phyloP scores from a whole-genome alignment of 352 stramenopile genomes.

The Blastocystis sp. region DNA sequence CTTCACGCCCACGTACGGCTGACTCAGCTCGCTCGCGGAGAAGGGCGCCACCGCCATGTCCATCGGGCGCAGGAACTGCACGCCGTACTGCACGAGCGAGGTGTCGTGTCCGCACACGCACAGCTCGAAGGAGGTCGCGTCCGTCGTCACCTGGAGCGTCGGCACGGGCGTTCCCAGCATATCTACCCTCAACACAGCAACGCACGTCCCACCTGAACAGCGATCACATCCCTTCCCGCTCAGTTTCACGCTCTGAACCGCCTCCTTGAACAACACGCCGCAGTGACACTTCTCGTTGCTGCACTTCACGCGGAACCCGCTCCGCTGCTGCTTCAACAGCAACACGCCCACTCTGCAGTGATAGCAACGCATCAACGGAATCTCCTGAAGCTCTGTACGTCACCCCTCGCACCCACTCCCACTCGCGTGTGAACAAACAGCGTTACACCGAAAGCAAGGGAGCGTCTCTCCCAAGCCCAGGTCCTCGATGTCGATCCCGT shows the following conservation, averaged over 20 bases:
- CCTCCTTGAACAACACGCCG: background rate
- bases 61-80: background rate
- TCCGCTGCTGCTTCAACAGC: background rate
- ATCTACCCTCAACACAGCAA: background rate
- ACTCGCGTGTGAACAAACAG: conserved; percentile 72
- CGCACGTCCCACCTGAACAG: background rate
- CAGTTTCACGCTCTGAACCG: background rate
- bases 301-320: background rate
- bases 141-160: background rate
- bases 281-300: background rate
- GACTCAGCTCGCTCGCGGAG: background rate
- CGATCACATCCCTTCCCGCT: background rate
- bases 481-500: conserved; percentile 27
- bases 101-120: conserved; percentile 16
- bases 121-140: background rate
- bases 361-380: background rate
- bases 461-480: conserved; percentile 61
- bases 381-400: conserved; percentile 40
- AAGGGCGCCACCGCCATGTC: background rate
- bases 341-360: conserved; percentile 1
- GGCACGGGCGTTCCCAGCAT: background rate
- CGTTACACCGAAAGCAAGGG: conserved; percentile 73
- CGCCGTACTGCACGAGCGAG: background rate
- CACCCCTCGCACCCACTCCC: background rate
- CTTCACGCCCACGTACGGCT: background rate